A percentile compares a stretch with the other conserved stretches of the same genome.
Conservation (phyloP, 768 basidiomycete species). For the Leccinum barrowsii region DNA sequence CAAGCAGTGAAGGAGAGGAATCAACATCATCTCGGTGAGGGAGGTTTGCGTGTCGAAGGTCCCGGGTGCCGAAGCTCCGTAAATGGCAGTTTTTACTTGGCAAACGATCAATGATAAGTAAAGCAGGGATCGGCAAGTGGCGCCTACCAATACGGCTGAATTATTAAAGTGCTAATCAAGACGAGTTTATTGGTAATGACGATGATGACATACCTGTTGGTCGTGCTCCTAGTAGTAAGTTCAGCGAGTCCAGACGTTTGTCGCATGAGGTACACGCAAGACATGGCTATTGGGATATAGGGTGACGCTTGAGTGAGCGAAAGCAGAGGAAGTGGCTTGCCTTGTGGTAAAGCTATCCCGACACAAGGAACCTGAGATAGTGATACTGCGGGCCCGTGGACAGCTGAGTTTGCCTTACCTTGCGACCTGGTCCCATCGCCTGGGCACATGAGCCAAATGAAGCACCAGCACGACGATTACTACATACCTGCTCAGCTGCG, state of each 20-base stretch:
- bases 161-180: neutral
- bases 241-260: constrained; percentile 74
- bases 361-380: neutral
- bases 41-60: constrained; percentile 69
- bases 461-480: neutral
- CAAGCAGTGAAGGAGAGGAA: constrained; percentile 33
- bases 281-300: constrained; percentile 53
- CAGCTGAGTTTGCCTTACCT: constrained; percentile 45
- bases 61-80: constrained; percentile 73
- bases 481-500: constrained; percentile 77
- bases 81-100: constrained; percentile 78
- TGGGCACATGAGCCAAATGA: constrained; percentile 25
- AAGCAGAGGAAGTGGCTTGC: constrained; percentile 28
- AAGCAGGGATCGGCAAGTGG: neutral
- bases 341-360: constrained; percentile 71
- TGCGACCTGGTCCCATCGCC: constrained; percentile 86
- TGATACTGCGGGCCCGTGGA: neutral
- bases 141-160: constrained; percentile 43
- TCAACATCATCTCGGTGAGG: constrained; percentile 43
- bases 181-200: neutral
- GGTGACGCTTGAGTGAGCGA: constrained; percentile 1
- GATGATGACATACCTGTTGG: constrained; percentile 52
- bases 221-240: constrained; percentile 75
- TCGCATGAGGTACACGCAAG: constrained; percentile 75
- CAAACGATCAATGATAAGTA: neutral